phyloP scores from a whole-genome alignment of 495 filamentous ascomycete genomes.

The Aspergillus sparsus region DNA sequence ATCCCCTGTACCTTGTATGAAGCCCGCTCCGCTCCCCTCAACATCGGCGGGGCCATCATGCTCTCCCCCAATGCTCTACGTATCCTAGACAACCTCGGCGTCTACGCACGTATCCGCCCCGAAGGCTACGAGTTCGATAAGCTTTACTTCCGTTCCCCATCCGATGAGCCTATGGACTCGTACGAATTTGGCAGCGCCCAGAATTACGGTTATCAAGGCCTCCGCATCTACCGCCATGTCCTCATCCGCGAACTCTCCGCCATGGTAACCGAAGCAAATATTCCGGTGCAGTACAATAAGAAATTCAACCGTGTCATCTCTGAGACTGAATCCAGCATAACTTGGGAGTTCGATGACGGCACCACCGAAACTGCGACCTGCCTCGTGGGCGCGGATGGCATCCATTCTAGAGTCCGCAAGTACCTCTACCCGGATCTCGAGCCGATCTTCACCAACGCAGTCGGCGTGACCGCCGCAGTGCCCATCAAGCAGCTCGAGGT shows the following conservation, averaged over 20 bases:
- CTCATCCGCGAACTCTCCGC: constrained; percentile 41
- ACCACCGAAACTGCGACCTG: constrained; percentile 30
- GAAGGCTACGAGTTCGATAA: constrained; percentile 40
- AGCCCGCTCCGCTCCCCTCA: constrained; percentile 32
- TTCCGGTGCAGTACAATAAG: constrained; percentile 42
- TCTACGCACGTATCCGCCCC: constrained; percentile 40
- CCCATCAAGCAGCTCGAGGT: constrained; percentile 30
- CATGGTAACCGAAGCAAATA: constrained; percentile 33
- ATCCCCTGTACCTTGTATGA: constrained; percentile 51
- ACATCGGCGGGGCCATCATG: constrained; percentile 52
- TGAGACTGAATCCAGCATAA: constrained; percentile 36
- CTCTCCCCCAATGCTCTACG: constrained; percentile 54
- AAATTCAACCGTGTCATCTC: constrained; percentile 42
- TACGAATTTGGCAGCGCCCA: constrained; percentile 47
- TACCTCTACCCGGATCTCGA: constrained; percentile 35
- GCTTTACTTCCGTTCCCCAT: constrained; percentile 42
- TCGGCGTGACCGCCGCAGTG: constrained; percentile 34
- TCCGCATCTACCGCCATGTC: constrained; percentile 52
- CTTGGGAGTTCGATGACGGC: constrained; percentile 46
- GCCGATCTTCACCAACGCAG: constrained; percentile 30
- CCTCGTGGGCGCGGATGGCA: constrained; percentile 53
- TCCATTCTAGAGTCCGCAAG: constrained; percentile 48
- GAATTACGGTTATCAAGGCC: constrained; percentile 45
- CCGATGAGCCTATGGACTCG: constrained; percentile 37
- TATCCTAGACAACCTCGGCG: constrained; percentile 46